These are phyloP conservation scores for Nannochloropsis granulata DNA, from an alignment of 108 stramenopile genomes.

Conservation along the genomic window DNA sequence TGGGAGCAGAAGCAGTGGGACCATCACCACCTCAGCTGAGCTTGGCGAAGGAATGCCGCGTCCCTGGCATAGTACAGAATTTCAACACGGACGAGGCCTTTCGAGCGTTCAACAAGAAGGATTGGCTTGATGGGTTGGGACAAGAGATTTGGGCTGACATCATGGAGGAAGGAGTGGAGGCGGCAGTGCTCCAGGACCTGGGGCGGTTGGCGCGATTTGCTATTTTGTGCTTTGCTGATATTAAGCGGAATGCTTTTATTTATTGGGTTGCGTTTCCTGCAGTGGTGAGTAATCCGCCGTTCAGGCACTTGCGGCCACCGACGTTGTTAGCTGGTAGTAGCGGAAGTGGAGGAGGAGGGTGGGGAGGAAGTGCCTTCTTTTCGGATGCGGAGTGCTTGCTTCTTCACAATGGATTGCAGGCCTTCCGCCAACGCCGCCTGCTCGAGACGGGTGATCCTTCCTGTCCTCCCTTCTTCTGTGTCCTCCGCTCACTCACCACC, in stretches of 20 bases:
- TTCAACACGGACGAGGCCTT: constrained; percentile 27
- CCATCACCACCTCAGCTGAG: neutral
- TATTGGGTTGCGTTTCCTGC: constrained; percentile 45
- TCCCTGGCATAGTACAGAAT: constrained; percentile 9
- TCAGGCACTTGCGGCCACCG: constrained; percentile 1
- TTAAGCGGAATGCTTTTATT: constrained; percentile 39
- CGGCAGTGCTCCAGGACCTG: constrained; percentile 4
- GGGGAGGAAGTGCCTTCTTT: neutral
- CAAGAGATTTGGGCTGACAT: constrained; percentile 9
- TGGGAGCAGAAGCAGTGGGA: neutral
- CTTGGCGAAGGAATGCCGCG: constrained; percentile 24
- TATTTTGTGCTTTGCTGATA: constrained; percentile 38
- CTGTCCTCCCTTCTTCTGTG: constrained; percentile 13
- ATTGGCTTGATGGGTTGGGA: constrained; percentile 1
- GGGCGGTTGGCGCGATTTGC: constrained; percentile 26
- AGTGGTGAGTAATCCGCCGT: constrained; percentile 12
- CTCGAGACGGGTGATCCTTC: neutral
- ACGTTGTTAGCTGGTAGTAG: neutral
- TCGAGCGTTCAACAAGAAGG: constrained; percentile 16
- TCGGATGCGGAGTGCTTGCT: neutral
- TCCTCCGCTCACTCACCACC: neutral
- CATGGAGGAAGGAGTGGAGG: constrained; percentile 2
- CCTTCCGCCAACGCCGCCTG: neutral
- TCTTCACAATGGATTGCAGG: neutral
- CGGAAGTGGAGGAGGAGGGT: neutral